Conservation (phyloP, 352 stramenopile genomes). For the Phytophthora vignae region DNA sequence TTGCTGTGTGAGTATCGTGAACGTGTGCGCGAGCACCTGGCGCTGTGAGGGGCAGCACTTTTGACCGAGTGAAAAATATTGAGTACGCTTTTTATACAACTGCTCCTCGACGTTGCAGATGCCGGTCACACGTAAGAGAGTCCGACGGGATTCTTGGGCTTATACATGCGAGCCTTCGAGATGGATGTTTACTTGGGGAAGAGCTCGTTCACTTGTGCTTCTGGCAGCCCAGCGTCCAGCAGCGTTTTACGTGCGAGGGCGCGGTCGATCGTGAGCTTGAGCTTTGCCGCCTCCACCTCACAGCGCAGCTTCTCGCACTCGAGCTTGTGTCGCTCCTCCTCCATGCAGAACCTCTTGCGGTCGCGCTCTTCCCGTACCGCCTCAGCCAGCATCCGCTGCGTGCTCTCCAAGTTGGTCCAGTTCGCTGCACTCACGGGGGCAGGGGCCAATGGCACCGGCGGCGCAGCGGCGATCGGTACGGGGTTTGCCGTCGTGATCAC, state of each 20-base stretch:
- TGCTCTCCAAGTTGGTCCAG: conserved; percentile 55
- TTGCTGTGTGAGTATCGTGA: conserved; percentile 71
- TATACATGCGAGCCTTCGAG: background rate
- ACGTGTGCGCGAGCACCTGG: conserved; percentile 41
- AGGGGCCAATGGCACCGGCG: background rate
- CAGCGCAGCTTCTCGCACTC: conserved; percentile 74
- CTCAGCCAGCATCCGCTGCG: conserved; percentile 58
- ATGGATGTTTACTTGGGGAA: conserved; percentile 24
- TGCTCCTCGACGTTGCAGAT: background rate
- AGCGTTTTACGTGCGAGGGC: conserved; percentile 64
- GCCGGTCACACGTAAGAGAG: background rate
- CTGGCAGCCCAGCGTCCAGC: conserved; percentile 53
- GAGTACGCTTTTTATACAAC: conserved; percentile 31
- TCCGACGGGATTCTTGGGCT: background rate
- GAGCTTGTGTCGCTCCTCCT: conserved; percentile 66
- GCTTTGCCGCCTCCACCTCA: conserved; percentile 59
- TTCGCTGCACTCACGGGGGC: background rate
- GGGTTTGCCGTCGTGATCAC: background rate
- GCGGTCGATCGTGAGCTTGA: conserved; percentile 62
- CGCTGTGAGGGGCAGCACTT: conserved; percentile 6
- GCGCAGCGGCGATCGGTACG: background rate
- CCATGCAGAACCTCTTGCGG: conserved; percentile 64
- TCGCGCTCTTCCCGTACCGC: conserved; percentile 73
- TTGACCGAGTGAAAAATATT: conserved; percentile 11
- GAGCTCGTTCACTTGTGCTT: conserved; percentile 47